Conservation (phyloP, 2,329 filamentous ascomycete species). For the Corynespora cassiicola region DNA sequence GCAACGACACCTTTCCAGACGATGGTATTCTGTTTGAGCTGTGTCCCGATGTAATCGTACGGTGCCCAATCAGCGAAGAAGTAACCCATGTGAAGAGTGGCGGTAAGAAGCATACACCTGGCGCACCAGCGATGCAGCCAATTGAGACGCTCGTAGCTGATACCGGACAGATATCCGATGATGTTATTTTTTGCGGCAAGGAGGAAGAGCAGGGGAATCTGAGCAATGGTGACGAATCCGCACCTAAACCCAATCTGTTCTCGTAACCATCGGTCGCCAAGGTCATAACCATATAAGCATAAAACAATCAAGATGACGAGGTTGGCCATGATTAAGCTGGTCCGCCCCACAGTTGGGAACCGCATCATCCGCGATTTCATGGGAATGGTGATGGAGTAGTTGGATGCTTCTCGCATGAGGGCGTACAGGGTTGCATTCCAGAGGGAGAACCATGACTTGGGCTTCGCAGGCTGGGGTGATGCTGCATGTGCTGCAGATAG, state of each 20-base stretch:
- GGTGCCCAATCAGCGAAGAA: slow-evolving; percentile 70
- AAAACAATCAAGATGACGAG: slow-evolving; percentile 59
- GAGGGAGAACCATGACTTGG: slow-evolving; percentile 56
- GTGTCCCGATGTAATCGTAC: slow-evolving; percentile 64
- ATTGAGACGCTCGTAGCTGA: slow-evolving; percentile 72
- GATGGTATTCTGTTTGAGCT: slow-evolving; percentile 68
- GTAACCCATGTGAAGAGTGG: slow-evolving; percentile 72
- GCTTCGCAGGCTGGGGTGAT: slow-evolving; percentile 57
- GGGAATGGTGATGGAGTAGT: slow-evolving; percentile 51
- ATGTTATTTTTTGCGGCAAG: slow-evolving; percentile 64
- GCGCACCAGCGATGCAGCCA: slow-evolving; percentile 78
- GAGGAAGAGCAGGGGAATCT: slow-evolving; percentile 63
- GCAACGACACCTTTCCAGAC: slow-evolving; percentile 72
- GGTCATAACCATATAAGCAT: slow-evolving; percentile 63
- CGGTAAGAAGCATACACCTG: slow-evolving; percentile 71
- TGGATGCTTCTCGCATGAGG: slow-evolving; percentile 59
- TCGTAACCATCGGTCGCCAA: slow-evolving; percentile 56
- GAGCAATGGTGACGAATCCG: slow-evolving; percentile 60
- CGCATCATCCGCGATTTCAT: slow-evolving; percentile 44
- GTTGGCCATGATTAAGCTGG: slow-evolving; percentile 53
- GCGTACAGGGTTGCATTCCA: slow-evolving; percentile 61
- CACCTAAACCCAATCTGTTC: slow-evolving; percentile 64
- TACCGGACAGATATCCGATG: slow-evolving; percentile 67
- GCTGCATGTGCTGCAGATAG: slow-evolving; percentile 51
- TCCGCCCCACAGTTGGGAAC: slow-evolving; percentile 47